Evolutionary conservation across 202 grass and related monocot species (phyloP), one percentile per base, ranked within the genome.

Genomic region (Panicum virgatum): DNA sequence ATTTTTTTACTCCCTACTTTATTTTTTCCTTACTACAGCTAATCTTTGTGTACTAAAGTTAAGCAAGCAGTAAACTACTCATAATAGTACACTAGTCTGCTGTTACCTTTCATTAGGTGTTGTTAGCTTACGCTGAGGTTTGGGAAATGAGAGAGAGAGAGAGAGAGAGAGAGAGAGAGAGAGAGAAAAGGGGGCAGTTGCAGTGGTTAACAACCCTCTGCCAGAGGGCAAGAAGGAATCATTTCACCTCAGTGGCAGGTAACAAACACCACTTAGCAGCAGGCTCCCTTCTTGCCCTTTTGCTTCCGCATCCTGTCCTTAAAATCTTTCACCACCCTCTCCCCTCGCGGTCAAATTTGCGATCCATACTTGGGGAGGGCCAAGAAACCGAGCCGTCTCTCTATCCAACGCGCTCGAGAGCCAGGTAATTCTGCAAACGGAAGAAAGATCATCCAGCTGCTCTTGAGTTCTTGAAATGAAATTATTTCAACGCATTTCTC

Each of bases 191-290:
- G 63, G n/a, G 6, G 73, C 84, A 80, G 84, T 80, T 87, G 84
- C 51, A 87, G 75, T 80, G 84, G 88, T 71, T 87, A 90, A 80
- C 80, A 83, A 83, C 84, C 69, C 88, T 82, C n/a, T 62, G 88
- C 79, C 80, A 90, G 79, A 86, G 83, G 43, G 83, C 75, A 75
- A 86, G 84, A 90, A 87, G 76, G 80, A 90, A 90, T 87, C 88
- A 87, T 87, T 90, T 87, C 76, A 90, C 88, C 80, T 87, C 88
- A 76, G 75, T 69, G 70, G 80, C 88, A 75, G 82, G 88, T 90
- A 87, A 90, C 88, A 87, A 87, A 87, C 80, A 64, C 80, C 84
- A 66, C 56, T 80, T 63, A 77, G 56, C 62, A 43, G 48, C 66
- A 60, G 36, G 26, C 68, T 19, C 48, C 11, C 65, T 80, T 84